Conservation (phyloP, 2,329 filamentous ascomycete species). For the Monosporascus sp. region DNA sequence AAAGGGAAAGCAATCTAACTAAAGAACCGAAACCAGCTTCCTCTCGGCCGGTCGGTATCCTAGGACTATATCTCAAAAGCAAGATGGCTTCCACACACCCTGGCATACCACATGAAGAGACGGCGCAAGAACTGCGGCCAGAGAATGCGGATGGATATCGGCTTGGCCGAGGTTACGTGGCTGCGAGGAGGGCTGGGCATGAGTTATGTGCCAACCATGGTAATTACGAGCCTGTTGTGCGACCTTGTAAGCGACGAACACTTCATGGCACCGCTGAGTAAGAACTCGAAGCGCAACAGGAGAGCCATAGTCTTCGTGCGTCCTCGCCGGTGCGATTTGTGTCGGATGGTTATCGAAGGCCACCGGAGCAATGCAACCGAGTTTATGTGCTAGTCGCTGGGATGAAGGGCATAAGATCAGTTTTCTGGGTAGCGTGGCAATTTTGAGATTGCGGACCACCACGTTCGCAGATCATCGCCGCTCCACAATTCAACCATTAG, state of each 20-base stretch:
- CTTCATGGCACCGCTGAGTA: constrained; percentile 34
- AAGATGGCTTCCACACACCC: too few species aligned
- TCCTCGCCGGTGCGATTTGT: constrained; percentile 40
- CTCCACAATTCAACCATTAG: too few species aligned
- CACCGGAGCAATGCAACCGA: constrained; percentile 34
- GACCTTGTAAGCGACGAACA: constrained; percentile 48
- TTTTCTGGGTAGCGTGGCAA: constrained; percentile 24
- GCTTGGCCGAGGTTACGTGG: too few species aligned
- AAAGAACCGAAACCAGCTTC: too few species aligned
- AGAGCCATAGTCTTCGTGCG: constrained; percentile 37
- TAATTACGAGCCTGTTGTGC: constrained; percentile 49
- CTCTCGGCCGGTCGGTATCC: too few species aligned
- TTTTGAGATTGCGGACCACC: too few species aligned
- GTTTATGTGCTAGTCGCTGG: constrained; percentile 41
- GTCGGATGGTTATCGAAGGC: constrained; percentile 43
- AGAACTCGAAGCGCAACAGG: constrained; percentile 47
- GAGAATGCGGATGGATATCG: too few species aligned
- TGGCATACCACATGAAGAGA: too few species aligned
- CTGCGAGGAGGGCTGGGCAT: constrained; percentile 45
- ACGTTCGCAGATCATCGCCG: background rate
- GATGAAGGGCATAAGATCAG: constrained; percentile 36
- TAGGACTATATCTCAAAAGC: too few species aligned
- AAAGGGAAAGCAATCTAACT: too few species aligned
- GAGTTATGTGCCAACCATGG: constrained; percentile 51
- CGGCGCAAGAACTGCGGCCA: too few species aligned